phyloP scores from a whole-genome alignment of 768 basidiomycete species.

The Leccinum barrowsii region DNA sequence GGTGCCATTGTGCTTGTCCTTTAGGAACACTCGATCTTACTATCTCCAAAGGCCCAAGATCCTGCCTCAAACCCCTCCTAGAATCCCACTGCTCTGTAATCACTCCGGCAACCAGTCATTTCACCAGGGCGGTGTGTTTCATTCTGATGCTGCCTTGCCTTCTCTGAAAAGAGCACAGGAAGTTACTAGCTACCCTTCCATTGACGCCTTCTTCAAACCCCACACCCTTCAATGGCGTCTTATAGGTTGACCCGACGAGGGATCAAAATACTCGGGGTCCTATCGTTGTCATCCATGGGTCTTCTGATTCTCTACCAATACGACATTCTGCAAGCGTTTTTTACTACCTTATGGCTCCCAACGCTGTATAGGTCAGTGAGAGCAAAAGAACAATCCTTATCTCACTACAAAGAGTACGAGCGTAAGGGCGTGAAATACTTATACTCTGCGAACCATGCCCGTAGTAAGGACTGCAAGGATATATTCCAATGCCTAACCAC shows the following conservation, averaged over 20 bases:
- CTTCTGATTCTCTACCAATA: conserved; percentile 11
- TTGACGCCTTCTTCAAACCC: background rate
- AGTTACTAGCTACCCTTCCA: background rate
- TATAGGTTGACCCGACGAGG: conserved; percentile 25
- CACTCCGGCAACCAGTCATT: background rate
- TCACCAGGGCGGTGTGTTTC: background rate
- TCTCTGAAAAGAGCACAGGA: conserved; percentile 4
- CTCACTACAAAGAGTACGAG: conserved; percentile 40
- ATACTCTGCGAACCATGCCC: conserved; percentile 45
- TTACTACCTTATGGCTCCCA: conserved; percentile 23
- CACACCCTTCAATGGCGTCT: conserved; percentile 16
- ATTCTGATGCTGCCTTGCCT: background rate
- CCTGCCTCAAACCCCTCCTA: background rate
- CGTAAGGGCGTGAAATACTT: conserved; percentile 39
- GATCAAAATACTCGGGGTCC: conserved; percentile 8
- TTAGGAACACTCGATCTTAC: background rate
- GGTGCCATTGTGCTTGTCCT: background rate
- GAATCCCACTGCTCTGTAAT: background rate
- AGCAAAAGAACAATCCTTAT: conserved; percentile 36
- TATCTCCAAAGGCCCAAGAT: background rate
- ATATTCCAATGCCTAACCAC: too few species aligned
- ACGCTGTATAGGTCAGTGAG: conserved; percentile 41
- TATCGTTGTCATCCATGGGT: conserved; percentile 4
- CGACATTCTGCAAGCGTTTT: background rate
- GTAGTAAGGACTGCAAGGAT: conserved; percentile 22